A percentile compares a stretch with the other conserved stretches of the same genome.
Conservation (phyloP, 495 filamentous ascomycete genomes). For the Lophiostoma macrostomum region DNA sequence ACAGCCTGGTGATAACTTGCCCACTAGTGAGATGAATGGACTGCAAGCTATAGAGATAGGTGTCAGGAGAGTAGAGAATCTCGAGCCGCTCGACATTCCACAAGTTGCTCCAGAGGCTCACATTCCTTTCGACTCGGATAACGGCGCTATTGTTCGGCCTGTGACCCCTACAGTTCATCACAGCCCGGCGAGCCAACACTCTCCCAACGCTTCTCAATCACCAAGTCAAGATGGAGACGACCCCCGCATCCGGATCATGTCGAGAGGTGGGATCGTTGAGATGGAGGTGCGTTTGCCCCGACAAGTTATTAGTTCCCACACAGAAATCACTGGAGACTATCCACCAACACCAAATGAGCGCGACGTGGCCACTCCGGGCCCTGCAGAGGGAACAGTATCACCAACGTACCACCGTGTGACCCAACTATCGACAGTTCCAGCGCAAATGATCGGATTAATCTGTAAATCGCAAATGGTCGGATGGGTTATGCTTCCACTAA, state of each 20-base stretch:
- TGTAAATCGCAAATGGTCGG: conserved; percentile 22
- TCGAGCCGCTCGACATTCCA: too few species aligned
- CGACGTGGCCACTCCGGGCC: neutral
- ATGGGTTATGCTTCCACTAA: conserved; percentile 25
- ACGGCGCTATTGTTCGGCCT: too few species aligned
- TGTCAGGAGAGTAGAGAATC: too few species aligned
- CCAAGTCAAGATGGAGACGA: conserved; percentile 21
- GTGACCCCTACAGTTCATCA: too few species aligned
- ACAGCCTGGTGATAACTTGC: too few species aligned
- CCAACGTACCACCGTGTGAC: conserved; percentile 20
- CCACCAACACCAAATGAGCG: neutral
- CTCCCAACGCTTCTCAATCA: conserved; percentile 26
- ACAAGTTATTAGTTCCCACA: conserved; percentile 8
- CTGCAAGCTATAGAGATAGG: too few species aligned
- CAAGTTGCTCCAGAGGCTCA: too few species aligned
- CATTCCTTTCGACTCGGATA: too few species aligned
- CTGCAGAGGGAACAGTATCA: neutral
- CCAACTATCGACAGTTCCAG: conserved; percentile 20
- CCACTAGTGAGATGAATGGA: too few species aligned
- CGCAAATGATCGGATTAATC: conserved; percentile 24
- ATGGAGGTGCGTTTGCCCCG: conserved; percentile 30
- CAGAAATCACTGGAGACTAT: conserved; percentile 2
- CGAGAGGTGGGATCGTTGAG: conserved; percentile 30
- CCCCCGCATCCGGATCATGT: conserved; percentile 30
- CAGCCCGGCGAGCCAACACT: conserved; percentile 4